Conservation (phyloP, 2,329 filamentous ascomycete genomes). For the Claviceps purpurea region DNA sequence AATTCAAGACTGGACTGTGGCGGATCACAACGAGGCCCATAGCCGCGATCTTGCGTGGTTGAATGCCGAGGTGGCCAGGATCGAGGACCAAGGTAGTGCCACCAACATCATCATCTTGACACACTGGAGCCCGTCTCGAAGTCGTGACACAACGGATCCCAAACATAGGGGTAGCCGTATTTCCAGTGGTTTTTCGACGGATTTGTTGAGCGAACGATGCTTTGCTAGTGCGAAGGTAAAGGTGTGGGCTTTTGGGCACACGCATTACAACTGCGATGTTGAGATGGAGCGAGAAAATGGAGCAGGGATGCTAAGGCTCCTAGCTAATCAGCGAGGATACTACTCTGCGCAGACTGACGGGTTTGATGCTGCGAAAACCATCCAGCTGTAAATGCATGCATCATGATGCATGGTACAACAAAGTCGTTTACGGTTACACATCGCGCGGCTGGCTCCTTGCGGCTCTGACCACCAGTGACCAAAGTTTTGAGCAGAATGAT, state of each 20-base stretch:
- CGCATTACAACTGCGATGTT: slow-evolving; percentile 32
- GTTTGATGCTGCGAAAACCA: slow-evolving; percentile 15
- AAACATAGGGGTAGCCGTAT: slow-evolving; percentile 18
- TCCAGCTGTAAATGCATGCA: not conserved
- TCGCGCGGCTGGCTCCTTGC: too few relatives aligned
- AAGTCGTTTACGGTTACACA: too few relatives aligned
- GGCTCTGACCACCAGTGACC: too few relatives aligned
- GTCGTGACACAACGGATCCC: slow-evolving; percentile 21
- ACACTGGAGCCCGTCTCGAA: slow-evolving; percentile 27
- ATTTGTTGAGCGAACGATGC: slow-evolving; percentile 22
- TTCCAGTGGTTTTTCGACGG: slow-evolving; percentile 23
- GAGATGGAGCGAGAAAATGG: slow-evolving; percentile 10
- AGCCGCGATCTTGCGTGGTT: slow-evolving; percentile 28
- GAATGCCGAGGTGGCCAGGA: slow-evolving; percentile 20
- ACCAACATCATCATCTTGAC: slow-evolving; percentile 25
- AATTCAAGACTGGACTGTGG: slow-evolving; percentile 26
- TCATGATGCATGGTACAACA: not conserved
- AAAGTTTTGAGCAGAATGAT: too few relatives aligned
- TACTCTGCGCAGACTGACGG: slow-evolving; percentile 23
- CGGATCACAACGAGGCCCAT: slow-evolving; percentile 24
- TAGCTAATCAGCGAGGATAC: slow-evolving; percentile 28
- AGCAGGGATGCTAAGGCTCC: slow-evolving; percentile 16
- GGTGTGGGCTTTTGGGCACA: slow-evolving; percentile 36
- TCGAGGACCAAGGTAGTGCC: slow-evolving; percentile 9
- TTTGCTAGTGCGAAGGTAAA: slow-evolving; percentile 22